Conservation (phyloP, 2,329 filamentous ascomycete genomes). For the Curvularia hawaiiensis region DNA sequence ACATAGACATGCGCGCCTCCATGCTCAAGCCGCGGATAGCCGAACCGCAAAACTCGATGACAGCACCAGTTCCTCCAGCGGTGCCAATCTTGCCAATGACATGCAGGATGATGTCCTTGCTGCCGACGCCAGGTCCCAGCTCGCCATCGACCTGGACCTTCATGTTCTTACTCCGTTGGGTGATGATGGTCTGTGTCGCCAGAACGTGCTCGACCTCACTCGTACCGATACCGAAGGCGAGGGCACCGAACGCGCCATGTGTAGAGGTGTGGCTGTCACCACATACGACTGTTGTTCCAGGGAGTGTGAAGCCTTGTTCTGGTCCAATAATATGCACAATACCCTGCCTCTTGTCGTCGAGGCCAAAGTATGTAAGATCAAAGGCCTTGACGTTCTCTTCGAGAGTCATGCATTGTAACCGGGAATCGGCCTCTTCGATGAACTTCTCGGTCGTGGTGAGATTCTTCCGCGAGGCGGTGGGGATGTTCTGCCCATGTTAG, state of each 20-base stretch:
- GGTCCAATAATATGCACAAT: constrained; percentile 99
- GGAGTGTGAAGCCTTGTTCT: constrained; percentile 97
- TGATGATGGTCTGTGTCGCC: constrained; percentile 93
- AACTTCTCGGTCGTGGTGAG: constrained; percentile 95
- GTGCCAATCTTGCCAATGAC: constrained; percentile 94
- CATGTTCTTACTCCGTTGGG: constrained; percentile 98
- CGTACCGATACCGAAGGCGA: constrained; percentile 97
- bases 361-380: constrained; percentile 94
- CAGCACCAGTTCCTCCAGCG: constrained; percentile 89
- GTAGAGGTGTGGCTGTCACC: constrained; percentile 98
- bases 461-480: constrained; percentile 85
- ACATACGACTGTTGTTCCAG: constrained; percentile 94
- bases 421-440: constrained; percentile 92
- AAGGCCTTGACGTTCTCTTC: constrained; percentile 98
- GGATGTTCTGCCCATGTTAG: constrained; percentile 73
- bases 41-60: constrained; percentile 97
- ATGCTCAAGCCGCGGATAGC: constrained; percentile 89
- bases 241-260: constrained; percentile 92
- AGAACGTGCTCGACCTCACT: constrained; percentile 98
- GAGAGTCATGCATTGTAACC: constrained; percentile 91
- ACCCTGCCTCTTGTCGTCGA: constrained; percentile 94
- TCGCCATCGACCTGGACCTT: constrained; percentile 92
- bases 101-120: constrained; percentile 93
- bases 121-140: constrained; percentile 87
- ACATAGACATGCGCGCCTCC: constrained; percentile 98